A percentile compares a stretch with the other conserved stretches of the same genome.
Evolutionary conservation across 257 asterid species (phyloP).

Genomic region (Gynochthodes officinalis): DNA sequence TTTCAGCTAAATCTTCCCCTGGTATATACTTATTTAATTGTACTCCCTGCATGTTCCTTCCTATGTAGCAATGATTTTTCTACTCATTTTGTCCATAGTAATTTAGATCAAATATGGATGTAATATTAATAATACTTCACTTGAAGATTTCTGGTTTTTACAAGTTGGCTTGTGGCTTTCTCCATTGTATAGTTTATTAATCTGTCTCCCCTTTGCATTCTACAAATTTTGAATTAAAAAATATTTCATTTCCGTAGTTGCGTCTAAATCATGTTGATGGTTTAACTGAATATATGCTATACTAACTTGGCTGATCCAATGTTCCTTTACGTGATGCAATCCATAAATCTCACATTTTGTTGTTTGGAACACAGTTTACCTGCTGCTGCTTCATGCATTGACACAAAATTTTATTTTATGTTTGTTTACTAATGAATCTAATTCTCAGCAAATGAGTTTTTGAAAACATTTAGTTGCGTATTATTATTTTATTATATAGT

Average conservation of each 20-base stretch:
- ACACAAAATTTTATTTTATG: too few relatives aligned
- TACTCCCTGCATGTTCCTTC: too few relatives aligned
- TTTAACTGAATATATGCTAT: not conserved
- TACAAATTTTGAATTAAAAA: too few relatives aligned
- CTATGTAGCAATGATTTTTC: too few relatives aligned
- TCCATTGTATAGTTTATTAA: not conserved
- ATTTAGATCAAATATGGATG: not conserved
- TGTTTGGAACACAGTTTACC: not conserved
- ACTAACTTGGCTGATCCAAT: not conserved
- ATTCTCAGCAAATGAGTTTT: not conserved
- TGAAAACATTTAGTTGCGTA: not conserved
- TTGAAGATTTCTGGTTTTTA: not conserved
- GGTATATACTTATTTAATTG: too few relatives aligned
- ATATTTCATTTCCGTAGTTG: too few relatives aligned
- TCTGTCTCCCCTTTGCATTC: not conserved
- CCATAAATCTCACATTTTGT: not conserved
- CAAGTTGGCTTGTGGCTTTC: not conserved
- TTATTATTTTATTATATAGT: not conserved
- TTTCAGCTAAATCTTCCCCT: too few relatives aligned
- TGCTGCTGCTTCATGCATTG: not conserved
- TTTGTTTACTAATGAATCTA: not conserved
- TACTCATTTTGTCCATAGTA: not conserved
- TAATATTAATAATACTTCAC: not conserved
- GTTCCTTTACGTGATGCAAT: not conserved
- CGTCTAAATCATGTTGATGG: not conserved